These are phyloP conservation scores for Lactifluus hygrophoroides DNA, from an alignment of 768 basidiomycete genomes.

Conservation along the genomic window DNA sequence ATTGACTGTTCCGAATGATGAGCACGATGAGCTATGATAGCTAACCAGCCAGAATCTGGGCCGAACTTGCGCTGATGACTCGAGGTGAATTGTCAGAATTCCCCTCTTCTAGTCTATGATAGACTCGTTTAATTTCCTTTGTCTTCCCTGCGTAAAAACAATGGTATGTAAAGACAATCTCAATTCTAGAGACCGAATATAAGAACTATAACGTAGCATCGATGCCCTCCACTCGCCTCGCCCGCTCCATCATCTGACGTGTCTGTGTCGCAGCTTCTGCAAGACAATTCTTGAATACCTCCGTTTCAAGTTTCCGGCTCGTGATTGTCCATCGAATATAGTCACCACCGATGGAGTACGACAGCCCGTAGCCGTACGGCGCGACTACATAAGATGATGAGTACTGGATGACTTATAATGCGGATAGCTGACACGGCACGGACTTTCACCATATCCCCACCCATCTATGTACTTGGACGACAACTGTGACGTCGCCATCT, in stretches of 20 bases:
- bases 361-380: slow-evolving; percentile 84
- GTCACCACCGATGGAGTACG: slow-evolving; percentile 91
- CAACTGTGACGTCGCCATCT: slow-evolving; percentile 87
- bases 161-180: too few species aligned
- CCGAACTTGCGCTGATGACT: too few species aligned
- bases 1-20: too few species aligned
- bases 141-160: too few species aligned
- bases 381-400: slow-evolving; percentile 55
- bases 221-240: not conserved
- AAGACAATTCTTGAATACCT: too few species aligned
- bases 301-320: slow-evolving; percentile 48
- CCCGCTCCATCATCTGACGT: too few species aligned
- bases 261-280: too few species aligned
- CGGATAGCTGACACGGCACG: slow-evolving; percentile 21
- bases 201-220: not conserved
- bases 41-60: too few species aligned
- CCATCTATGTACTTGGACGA: slow-evolving; percentile 85
- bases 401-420: not conserved
- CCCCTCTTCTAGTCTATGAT: too few species aligned
- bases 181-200: not conserved
- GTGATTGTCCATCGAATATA: slow-evolving; percentile 96
- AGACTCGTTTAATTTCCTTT: too few species aligned
- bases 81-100: too few species aligned
- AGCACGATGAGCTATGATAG: too few species aligned
- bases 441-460: slow-evolving; percentile 97